Evolutionary conservation across 2,329 filamentous ascomycete genomes (phyloP).

Genomic region (Fusarium mangiferae): DNA sequence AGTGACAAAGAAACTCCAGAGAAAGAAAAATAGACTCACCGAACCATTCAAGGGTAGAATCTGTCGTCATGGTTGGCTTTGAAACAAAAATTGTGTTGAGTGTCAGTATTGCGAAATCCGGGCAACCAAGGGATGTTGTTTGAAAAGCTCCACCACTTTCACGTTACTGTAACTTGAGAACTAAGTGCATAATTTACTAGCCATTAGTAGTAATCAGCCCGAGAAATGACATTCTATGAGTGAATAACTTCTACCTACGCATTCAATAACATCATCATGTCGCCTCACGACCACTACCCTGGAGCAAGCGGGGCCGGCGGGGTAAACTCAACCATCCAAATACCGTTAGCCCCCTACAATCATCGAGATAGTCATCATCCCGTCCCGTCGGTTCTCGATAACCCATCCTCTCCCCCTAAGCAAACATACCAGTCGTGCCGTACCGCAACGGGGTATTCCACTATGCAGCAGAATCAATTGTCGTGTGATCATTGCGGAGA

Average conservation of each 20-base stretch:
- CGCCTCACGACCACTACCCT: neutral
- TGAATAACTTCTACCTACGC: accelerated
- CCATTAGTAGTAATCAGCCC: accelerated
- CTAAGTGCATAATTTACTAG: too few species aligned
- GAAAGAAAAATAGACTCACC: accelerated
- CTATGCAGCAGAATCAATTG: neutral
- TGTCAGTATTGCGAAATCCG: accelerated
- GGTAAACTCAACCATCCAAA: neutral
- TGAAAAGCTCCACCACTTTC: neutral
- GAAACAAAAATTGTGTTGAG: too few species aligned
- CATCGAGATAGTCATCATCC: accelerated
- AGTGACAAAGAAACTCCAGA: accelerated
- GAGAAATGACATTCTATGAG: accelerated
- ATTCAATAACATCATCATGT: neutral
- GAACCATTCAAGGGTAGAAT: neutral
- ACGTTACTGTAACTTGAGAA: accelerated
- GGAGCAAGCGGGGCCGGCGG: neutral
- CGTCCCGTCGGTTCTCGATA: neutral
- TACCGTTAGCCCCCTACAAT: neutral
- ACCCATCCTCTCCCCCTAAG: accelerated
- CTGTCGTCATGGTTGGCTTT: neutral
- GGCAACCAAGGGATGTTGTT: too few species aligned
- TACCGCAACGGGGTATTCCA: neutral
- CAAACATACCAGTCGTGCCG: neutral
- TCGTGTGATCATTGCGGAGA: neutral